A percentile compares a stretch with the other conserved stretches of the same genome.
These are phyloP conservation scores for Globisporangium cederbergense DNA, from an alignment of 352 stramenopile species.

Conservation along the genomic window DNA sequence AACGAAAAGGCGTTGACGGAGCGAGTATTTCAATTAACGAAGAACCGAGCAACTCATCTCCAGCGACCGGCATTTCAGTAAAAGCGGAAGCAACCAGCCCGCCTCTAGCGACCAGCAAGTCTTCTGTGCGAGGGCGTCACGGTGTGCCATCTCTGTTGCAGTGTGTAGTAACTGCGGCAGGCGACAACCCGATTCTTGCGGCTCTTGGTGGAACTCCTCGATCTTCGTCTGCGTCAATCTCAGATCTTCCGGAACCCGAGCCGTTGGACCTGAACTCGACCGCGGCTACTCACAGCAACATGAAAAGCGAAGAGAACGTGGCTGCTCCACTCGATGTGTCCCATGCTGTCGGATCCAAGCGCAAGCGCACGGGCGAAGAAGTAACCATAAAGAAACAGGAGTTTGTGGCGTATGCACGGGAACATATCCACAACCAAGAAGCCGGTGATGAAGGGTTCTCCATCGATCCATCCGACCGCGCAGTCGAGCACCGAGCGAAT, in stretches of 20 bases:
- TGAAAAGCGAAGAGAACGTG: conserved; percentile 9
- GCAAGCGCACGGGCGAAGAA: conserved; percentile 16
- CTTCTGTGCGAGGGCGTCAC: conserved; percentile 12
- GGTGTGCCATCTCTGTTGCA: conserved; percentile 22
- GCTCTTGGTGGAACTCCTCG: conserved; percentile 60
- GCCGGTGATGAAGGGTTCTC: conserved; percentile 78
- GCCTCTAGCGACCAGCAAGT: conserved; percentile 12
- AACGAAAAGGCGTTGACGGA: conserved; percentile 27
- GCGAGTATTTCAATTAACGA: conserved; percentile 13
- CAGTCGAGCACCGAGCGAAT: conserved; percentile 78
- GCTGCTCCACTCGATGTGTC: conserved; percentile 1
- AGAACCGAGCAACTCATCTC: conserved; percentile 7
- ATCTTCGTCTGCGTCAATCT: conserved; percentile 19
- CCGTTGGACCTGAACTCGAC: conserved; percentile 35
- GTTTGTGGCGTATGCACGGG: conserved; percentile 71
- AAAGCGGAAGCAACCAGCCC: conserved; percentile 7
- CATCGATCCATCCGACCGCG: conserved; percentile 80
- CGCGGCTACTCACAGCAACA: conserved; percentile 1
- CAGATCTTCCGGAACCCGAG: conserved; percentile 35
- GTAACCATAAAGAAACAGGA: conserved; percentile 16
- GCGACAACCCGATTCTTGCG: conserved; percentile 60
- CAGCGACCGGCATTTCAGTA: conserved; percentile 10
- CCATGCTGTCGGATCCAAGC: conserved; percentile 12
- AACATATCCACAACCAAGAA: conserved; percentile 81
- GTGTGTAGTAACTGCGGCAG: conserved; percentile 21